Conservation (phyloP, 1,284 basidiomycete genomes). For the Heterobasidion occidentale region DNA sequence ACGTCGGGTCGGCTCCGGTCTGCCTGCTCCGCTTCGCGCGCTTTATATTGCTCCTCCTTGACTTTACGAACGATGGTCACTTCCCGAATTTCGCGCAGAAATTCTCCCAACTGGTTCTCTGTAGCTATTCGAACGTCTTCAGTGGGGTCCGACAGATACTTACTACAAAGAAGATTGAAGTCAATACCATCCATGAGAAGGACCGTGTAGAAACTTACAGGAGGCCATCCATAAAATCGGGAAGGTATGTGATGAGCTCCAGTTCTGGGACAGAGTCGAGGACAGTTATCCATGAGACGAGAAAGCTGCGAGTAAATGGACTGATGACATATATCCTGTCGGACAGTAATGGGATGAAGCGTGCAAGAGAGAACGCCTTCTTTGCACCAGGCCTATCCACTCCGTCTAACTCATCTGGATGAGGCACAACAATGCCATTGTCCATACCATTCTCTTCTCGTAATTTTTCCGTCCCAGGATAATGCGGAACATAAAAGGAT, state of each 20-base stretch:
- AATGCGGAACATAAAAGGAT: conserved; percentile 89
- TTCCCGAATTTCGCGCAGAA: conserved; percentile 87
- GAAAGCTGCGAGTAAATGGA: conserved; percentile 93
- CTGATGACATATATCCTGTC: conserved; percentile 94
- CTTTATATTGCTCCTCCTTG: conserved; percentile 47
- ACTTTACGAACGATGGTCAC: conserved; percentile 68
- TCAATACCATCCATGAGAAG: background rate
- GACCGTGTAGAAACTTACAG: conserved; percentile 45
- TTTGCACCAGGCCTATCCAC: conserved; percentile 38
- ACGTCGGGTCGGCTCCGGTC: conserved; percentile 24
- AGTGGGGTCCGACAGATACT: conserved; percentile 93
- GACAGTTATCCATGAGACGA: conserved; percentile 95
- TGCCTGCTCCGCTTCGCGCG: conserved; percentile 29
- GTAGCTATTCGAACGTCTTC: conserved; percentile 92
- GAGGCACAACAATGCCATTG: conserved; percentile 53
- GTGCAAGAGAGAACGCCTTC: conserved; percentile 87
- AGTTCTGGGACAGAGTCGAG: conserved; percentile 96
- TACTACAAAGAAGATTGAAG: conserved; percentile 38
- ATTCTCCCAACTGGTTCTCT: conserved; percentile 87
- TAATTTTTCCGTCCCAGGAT: conserved; percentile 70
- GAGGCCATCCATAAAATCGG: conserved; percentile 91
- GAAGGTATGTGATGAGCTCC: conserved; percentile 90
- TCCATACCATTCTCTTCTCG: conserved; percentile 33
- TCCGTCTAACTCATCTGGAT: conserved; percentile 44
- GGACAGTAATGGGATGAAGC: conserved; percentile 90